Percentiles rank a stretch among this genome's conserved stretches.
Conservation (phyloP, 495 filamentous ascomycete species). For the Daldinia decipiens region DNA sequence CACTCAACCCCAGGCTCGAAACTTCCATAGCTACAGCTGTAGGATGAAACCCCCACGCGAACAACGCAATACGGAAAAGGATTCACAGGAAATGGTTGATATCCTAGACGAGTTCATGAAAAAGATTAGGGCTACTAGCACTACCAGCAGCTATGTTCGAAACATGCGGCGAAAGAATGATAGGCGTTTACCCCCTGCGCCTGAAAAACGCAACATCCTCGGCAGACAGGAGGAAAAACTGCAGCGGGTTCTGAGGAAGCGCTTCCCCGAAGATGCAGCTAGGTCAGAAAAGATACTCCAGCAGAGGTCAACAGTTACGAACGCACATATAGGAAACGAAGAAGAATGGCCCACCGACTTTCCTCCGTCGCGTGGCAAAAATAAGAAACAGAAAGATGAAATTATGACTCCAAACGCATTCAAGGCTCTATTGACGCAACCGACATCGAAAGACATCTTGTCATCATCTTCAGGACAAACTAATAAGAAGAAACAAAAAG, state of each 20-base stretch:
- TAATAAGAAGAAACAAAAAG: slow-evolving; percentile 6
- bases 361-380: not conserved
- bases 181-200: not conserved
- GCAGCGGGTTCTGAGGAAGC: not conserved
- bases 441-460: not conserved
- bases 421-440: slow-evolving; percentile 7
- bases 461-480: not conserved
- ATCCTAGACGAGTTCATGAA: slow-evolving; percentile 38
- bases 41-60: not conserved
- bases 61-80: not conserved
- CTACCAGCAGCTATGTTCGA: slow-evolving; percentile 17
- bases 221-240: not conserved
- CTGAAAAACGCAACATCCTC: slow-evolving; percentile 3
- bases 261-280: slow-evolving; percentile 7
- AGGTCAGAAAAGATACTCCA: not conserved
- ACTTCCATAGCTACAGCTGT: slow-evolving; percentile 32
- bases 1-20: slow-evolving; percentile 3
- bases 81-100: slow-evolving; percentile 8
- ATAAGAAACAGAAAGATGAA: not conserved
- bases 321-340: not conserved
- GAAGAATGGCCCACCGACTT: not conserved
- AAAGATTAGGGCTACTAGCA: slow-evolving; percentile 20
- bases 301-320: not conserved
- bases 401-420: slow-evolving; percentile 18
- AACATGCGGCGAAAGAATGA: slow-evolving; percentile 26